Conservation (phyloP, 495 filamentous ascomycete species). For the Penicillium simplicissimum region DNA sequence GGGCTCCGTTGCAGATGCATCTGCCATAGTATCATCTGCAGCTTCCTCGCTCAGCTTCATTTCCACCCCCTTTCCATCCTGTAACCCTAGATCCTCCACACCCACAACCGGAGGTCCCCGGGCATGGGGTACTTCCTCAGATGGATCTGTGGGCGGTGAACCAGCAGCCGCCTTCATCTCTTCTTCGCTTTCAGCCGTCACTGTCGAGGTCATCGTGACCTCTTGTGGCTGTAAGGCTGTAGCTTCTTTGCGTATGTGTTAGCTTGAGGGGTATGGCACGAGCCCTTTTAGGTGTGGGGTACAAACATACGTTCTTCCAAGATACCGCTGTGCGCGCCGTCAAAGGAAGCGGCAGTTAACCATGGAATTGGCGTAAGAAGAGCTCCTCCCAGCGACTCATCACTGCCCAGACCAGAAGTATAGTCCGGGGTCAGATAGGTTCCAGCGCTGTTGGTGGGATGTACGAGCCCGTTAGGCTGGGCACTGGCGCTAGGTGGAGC, state of each 20-base stretch:
- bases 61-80: slow-evolving; percentile 55
- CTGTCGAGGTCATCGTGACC: slow-evolving; percentile 15
- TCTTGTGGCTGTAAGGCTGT: slow-evolving; percentile 26
- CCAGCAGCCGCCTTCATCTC: slow-evolving; percentile 17
- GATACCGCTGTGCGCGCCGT: slow-evolving; percentile 25
- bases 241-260: slow-evolving; percentile 13
- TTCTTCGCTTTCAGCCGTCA: slow-evolving; percentile 37
- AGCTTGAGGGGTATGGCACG: not conserved
- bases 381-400: slow-evolving; percentile 88
- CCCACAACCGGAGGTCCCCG: slow-evolving; percentile 81
- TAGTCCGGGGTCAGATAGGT: slow-evolving; percentile 30
- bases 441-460: slow-evolving; percentile 33
- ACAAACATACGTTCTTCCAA: slow-evolving; percentile 39
- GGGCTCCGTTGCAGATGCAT: slow-evolving; percentile 14
- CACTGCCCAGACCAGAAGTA: slow-evolving; percentile 61
- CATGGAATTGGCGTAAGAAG: slow-evolving; percentile 93
- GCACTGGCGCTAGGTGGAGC: slow-evolving; percentile 51
- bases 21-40: slow-evolving; percentile 16
- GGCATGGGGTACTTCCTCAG: slow-evolving; percentile 71
- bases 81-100: slow-evolving; percentile 82
- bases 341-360: slow-evolving; percentile 54
- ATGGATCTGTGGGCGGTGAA: slow-evolving; percentile 32
- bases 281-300: not conserved
- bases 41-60: slow-evolving; percentile 34
- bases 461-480: slow-evolving; percentile 47